Conservation (phyloP, 2,329 filamentous ascomycete species). For the Elsinoe arachidis region DNA sequence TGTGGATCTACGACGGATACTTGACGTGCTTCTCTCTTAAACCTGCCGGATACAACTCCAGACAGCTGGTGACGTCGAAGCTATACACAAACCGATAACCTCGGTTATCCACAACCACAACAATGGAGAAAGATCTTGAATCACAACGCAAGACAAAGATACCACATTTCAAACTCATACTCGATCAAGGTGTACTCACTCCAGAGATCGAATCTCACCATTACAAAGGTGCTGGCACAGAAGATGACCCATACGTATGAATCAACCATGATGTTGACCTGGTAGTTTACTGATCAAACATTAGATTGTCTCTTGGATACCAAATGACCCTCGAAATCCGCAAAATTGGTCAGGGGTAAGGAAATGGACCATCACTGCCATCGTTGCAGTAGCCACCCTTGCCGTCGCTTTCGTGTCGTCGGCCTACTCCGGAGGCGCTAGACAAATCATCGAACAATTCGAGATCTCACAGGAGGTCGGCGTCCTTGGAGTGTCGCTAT, state of each 20-base stretch:
- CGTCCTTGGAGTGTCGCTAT: slow-evolving; percentile 56
- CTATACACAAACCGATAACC: background rate
- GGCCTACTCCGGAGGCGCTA: slow-evolving; percentile 53
- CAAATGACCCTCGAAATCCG: slow-evolving; percentile 58
- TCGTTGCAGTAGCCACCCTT: slow-evolving; percentile 58
- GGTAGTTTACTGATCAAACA: slow-evolving; percentile 21
- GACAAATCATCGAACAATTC: slow-evolving; percentile 49
- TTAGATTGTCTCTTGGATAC: slow-evolving; percentile 52
- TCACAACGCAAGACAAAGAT: slow-evolving; percentile 22
- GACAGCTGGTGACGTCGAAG: background rate
- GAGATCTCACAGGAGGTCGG: slow-evolving; percentile 43
- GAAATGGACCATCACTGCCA: slow-evolving; percentile 58
- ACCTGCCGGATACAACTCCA: no score
- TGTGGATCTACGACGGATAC: background rate
- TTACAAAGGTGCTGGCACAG: slow-evolving; percentile 45
- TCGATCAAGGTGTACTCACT: slow-evolving; percentile 27
- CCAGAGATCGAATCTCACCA: slow-evolving; percentile 26
- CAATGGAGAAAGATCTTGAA: slow-evolving; percentile 26
- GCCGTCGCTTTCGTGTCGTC: slow-evolving; percentile 62
- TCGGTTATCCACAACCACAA: background rate
- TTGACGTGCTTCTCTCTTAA: background rate
- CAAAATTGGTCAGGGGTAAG: slow-evolving; percentile 47
- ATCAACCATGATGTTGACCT: background rate
- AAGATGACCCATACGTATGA: slow-evolving; percentile 52
- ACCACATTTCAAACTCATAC: slow-evolving; percentile 25